Conservation (phyloP, 257 asterid genomes). For the Solanum verrucosum region DNA sequence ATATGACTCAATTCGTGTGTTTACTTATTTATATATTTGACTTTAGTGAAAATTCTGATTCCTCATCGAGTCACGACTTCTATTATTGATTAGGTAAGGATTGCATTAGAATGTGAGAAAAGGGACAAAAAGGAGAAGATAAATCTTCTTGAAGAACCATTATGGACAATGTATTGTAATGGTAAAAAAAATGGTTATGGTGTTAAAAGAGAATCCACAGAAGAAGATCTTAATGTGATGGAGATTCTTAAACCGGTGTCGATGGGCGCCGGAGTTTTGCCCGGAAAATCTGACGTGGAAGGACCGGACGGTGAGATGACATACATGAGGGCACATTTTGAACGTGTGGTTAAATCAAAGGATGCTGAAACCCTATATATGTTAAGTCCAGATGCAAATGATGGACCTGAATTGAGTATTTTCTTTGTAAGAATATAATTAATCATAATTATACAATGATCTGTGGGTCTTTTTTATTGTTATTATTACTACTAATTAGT, state of each 20-base stretch:
- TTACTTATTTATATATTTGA: not conserved
- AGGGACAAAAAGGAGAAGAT: slow-evolving; percentile 21
- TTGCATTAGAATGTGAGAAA: slow-evolving; percentile 41
- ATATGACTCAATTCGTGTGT: not conserved
- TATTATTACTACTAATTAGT: not conserved
- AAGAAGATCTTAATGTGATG: slow-evolving; percentile 80
- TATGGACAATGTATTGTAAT: slow-evolving; percentile 80
- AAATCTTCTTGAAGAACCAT: slow-evolving; percentile 51
- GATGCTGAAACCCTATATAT: slow-evolving; percentile 83
- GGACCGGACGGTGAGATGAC: slow-evolving; percentile 76
- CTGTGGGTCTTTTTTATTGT: not conserved
- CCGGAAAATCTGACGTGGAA: slow-evolving; percentile 52
- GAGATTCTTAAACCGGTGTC: slow-evolving; percentile 71
- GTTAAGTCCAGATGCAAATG: slow-evolving; percentile 84
- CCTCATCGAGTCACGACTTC: not conserved
- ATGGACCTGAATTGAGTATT: slow-evolving; percentile 85
- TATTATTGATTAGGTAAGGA: not conserved
- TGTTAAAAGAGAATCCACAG: slow-evolving; percentile 44
- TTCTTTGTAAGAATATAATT: slow-evolving; percentile 68
- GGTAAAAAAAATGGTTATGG: slow-evolving; percentile 78
- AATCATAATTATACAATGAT: not conserved
- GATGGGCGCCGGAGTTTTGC: slow-evolving; percentile 88
- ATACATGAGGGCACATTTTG: slow-evolving; percentile 73
- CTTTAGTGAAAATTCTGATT: not conserved
- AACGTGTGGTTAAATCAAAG: slow-evolving; percentile 66